phyloP scores from a whole-genome alignment of 495 filamentous ascomycete genomes.

The Aspergillus sclerotioniger region DNA sequence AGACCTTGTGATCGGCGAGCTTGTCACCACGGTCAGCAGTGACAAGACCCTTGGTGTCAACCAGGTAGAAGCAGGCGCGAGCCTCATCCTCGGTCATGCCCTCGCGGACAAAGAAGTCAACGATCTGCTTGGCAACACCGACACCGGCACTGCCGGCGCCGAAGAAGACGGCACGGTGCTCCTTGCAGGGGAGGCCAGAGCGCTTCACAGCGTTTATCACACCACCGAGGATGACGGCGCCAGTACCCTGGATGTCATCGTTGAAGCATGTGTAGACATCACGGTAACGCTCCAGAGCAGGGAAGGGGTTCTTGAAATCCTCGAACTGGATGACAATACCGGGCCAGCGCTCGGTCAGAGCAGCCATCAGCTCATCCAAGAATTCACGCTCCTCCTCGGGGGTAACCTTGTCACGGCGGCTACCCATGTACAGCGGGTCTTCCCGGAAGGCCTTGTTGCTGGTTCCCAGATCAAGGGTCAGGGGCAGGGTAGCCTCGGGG shows the following conservation, averaged over 20 bases:
- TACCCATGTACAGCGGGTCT: slow-evolving; percentile 93
- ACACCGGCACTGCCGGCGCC: slow-evolving; percentile 94
- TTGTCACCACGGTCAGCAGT: slow-evolving; percentile 91
- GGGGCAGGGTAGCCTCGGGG: slow-evolving; percentile 84
- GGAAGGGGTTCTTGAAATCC: slow-evolving; percentile 98
- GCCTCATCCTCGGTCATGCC: slow-evolving; percentile 92
- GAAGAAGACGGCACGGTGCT: slow-evolving; percentile 93
- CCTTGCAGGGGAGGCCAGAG: slow-evolving; percentile 80
- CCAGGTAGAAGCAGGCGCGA: slow-evolving; percentile 89
- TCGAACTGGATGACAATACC: slow-evolving; percentile 96
- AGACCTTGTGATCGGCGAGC: slow-evolving; percentile 95
- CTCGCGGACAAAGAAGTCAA: slow-evolving; percentile 90
- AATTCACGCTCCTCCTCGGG: slow-evolving; percentile 86
- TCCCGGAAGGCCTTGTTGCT: slow-evolving; percentile 82
- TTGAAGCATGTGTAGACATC: slow-evolving; percentile 93
- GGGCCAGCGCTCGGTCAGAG: slow-evolving; percentile 82
- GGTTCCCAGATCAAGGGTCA: slow-evolving; percentile 90
- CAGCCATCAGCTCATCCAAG: slow-evolving; percentile 96
- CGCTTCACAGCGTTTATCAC: slow-evolving; percentile 92
- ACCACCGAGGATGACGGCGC: slow-evolving; percentile 90
- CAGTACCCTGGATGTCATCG: slow-evolving; percentile 97
- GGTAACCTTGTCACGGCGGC: slow-evolving; percentile 75
- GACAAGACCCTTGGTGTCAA: slow-evolving; percentile 95
- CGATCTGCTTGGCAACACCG: slow-evolving; percentile 94
- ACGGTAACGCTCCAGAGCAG: slow-evolving; percentile 84